Evolutionary conservation across 768 basidiomycete species (phyloP).

Genomic region (Hydnum rufescens): DNA sequence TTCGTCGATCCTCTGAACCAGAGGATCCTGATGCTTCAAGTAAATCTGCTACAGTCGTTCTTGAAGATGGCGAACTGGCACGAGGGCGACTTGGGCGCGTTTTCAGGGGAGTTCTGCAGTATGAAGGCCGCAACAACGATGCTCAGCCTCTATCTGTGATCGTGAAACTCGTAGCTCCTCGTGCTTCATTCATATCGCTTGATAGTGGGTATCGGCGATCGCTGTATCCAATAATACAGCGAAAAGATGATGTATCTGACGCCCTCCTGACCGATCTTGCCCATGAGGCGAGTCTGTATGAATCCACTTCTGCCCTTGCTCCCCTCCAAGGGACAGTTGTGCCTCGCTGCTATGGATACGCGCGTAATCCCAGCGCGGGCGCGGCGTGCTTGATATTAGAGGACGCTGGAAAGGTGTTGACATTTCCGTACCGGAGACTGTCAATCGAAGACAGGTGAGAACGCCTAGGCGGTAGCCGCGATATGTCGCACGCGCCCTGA

Average conservation of each 20-base stretch:
- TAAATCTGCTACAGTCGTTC: not conserved
- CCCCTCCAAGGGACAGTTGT: not conserved
- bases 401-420: not conserved
- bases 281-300: not conserved
- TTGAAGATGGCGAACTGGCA: not conserved
- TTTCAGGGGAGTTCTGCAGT: not conserved
- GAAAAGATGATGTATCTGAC: not conserved
- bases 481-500: too few species aligned
- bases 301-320: not conserved
- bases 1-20: not conserved
- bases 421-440: not conserved
- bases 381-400: not conserved
- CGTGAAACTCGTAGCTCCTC: not conserved
- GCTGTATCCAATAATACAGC: not conserved
- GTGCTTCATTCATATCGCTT: not conserved
- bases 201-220: not conserved
- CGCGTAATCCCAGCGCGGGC: not conserved
- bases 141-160: not conserved
- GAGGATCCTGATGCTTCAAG: not conserved
- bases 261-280: not conserved
- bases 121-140: not conserved
- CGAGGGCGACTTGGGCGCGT: not conserved
- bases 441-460: not conserved
- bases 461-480: not conserved
- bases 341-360: not conserved